Evolutionary conservation across 139 green algal species (phyloP).

Genomic region (Closterium sp.): DNA sequence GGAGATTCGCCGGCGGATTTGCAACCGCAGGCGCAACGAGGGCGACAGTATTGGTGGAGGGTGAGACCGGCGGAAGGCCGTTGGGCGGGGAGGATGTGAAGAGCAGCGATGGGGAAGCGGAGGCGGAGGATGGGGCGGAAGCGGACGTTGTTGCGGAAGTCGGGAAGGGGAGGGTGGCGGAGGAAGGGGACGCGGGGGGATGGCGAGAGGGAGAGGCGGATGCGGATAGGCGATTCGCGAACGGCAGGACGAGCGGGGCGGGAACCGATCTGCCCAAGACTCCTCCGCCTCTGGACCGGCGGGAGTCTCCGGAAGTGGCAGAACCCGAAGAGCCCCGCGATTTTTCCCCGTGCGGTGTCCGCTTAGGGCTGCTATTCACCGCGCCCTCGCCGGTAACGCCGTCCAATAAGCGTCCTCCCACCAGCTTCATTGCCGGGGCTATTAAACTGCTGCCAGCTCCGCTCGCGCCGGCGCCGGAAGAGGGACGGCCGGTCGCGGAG

Average conservation of each 20-base stretch:
- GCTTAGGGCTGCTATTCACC: neutral
- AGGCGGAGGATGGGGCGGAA: neutral
- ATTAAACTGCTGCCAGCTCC: neutral
- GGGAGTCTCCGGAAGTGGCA: neutral
- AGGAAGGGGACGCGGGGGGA: neutral
- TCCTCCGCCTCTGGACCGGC: neutral
- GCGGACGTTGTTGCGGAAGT: neutral
- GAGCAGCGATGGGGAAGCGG: neutral
- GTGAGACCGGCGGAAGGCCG: neutral
- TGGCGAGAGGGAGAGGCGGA: neutral
- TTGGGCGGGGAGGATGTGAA: neutral
- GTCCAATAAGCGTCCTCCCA: neutral
- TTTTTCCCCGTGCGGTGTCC: neutral
- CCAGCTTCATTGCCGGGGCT: neutral
- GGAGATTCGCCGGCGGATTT: neutral
- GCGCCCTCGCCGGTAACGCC: neutral
- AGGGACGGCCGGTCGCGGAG: neutral
- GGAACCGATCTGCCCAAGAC: neutral
- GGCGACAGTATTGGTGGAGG: neutral
- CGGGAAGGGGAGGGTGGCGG: neutral
- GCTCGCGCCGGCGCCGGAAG: neutral
- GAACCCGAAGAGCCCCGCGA: neutral
- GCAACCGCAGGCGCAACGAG: neutral
- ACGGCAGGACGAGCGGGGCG: neutral
- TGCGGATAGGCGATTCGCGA: neutral